A percentile compares a stretch with the other conserved stretches of the same genome.
Conservation (phyloP, 1,284 basidiomycete species). For the Xerocomus nothofagi region DNA sequence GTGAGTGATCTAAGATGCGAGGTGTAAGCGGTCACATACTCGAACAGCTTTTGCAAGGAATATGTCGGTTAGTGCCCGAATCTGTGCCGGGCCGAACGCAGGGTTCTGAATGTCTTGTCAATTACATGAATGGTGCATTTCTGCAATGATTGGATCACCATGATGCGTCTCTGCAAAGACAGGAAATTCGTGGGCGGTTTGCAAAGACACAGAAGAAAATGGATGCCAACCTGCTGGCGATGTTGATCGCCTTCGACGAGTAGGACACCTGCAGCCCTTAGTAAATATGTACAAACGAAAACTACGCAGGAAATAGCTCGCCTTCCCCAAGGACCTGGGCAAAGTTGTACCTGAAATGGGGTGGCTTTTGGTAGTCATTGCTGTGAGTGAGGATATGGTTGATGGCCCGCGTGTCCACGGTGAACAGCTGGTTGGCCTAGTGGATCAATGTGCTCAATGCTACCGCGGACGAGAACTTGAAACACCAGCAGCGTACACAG, state of each 20-base stretch:
- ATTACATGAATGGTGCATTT: not conserved
- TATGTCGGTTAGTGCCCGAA: conserved; percentile 52
- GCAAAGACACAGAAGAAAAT: too few species aligned
- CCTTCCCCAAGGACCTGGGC: conserved; percentile 33
- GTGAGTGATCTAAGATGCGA: too few species aligned
- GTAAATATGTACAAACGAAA: too few species aligned
- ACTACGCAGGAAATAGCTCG: too few species aligned
- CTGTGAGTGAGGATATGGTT: conserved; percentile 40
- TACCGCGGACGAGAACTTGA: not conserved
- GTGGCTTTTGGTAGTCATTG: conserved; percentile 36
- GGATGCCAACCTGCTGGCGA: conserved; percentile 28
- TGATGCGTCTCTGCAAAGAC: conserved; percentile 26
- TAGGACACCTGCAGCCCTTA: too few species aligned
- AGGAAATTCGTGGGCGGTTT: too few species aligned
- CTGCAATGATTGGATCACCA: conserved; percentile 8
- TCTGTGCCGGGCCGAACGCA: conserved; percentile 53
- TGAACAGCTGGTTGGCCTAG: conserved; percentile 29
- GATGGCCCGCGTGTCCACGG: conserved; percentile 37
- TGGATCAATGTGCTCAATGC: not conserved
- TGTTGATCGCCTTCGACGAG: conserved; percentile 23
- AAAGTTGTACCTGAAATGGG: conserved; percentile 21
- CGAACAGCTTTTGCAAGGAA: conserved; percentile 54
- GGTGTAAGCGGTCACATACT: too few species aligned
- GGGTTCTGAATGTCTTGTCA: conserved; percentile 46
- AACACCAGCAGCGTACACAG: not conserved